Evolutionary conservation across 208 protist genomes (phyloP), one percentile per base, ranked within the genome.

Genomic region (Porcisia hertigi): DNA sequence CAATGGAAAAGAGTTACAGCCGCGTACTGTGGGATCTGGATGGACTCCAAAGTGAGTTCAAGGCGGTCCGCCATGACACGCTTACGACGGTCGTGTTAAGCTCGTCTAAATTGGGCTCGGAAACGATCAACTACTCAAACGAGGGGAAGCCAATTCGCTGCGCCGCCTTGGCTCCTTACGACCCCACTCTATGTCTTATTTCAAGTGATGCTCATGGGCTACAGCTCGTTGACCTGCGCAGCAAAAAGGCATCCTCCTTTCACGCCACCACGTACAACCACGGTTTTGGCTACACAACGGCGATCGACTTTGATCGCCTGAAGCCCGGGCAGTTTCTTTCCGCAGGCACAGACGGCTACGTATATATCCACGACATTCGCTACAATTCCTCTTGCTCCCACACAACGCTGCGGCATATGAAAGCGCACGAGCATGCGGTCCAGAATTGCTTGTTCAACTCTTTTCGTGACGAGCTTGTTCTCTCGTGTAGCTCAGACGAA

Each of bases 21-120:
- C 82, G 89, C 58, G 84, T 89, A 2, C 55, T 97, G 60, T 97
- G 92, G 92, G 90, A 95, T 81, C 70, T 92, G 23, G 90, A 97
- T 8, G 92, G 92, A n/a, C 79, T 94, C 18, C 90, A 97, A 70
- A 87, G 83, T 58, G 88, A 95, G 25, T 77, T 93, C 14, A 72
- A 70, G 39, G 41, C 86, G 2, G 67, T 88, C 0, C 60, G 63
- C 59, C 62, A 76, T 25, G 79, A 87, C 63, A 67, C 67, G 1
- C 57, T 97, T 1, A 54, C 63, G 8, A 83, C 84, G 0, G 71
- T 94, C 11, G 73, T 76, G 2, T 75, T 95, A 7, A 79, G 69
- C 25, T 53, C 76, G 6, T 83, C 69, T 0, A 91, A 86, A 49
- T 59, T 79, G 0, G 91, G 86, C n/a, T 69, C 43, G 7, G 87